phyloP scores from a whole-genome alignment of 2,329 filamentous ascomycete species.

The Lecanicillium sp. region DNA sequence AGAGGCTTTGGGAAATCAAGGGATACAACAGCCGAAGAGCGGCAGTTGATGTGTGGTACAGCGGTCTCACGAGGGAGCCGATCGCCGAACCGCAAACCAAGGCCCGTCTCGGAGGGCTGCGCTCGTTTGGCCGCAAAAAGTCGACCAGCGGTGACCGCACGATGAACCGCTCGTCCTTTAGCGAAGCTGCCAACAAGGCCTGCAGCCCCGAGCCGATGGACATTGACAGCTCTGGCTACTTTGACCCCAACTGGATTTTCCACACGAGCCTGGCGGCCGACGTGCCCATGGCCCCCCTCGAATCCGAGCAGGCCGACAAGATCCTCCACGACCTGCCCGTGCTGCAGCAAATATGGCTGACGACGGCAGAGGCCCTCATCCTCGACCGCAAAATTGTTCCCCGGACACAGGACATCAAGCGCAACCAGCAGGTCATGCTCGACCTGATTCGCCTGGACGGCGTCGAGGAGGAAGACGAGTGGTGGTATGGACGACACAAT shows the following conservation, averaged over 20 bases:
- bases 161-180: conserved; percentile 18
- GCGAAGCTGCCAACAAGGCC: conserved; percentile 19
- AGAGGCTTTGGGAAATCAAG: conserved; percentile 60
- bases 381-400: conserved; percentile 54
- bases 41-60: conserved; percentile 56
- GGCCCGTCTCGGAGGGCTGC: conserved; percentile 42
- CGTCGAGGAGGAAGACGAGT: conserved; percentile 54
- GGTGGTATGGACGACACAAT: conserved; percentile 51
- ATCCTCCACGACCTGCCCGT: conserved; percentile 51
- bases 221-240: conserved; percentile 22
- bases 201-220: conserved; percentile 28
- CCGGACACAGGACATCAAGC: conserved; percentile 53
- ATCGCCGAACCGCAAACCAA: conserved; percentile 38
- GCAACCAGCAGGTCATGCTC: conserved; percentile 56
- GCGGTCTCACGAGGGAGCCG: conserved; percentile 40
- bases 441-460: conserved; percentile 60
- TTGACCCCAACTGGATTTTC: conserved; percentile 43
- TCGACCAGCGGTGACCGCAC: conserved; percentile 31
- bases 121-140: conserved; percentile 53
- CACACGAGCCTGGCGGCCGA: conserved; percentile 53
- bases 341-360: conserved; percentile 56
- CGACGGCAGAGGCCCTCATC: conserved; percentile 57
- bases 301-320: conserved; percentile 42
- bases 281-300: conserved; percentile 55
- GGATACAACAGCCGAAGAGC: conserved; percentile 56